phyloP scores from a whole-genome alignment of 768 basidiomycete genomes.

The Auricularia auricula-judae region DNA sequence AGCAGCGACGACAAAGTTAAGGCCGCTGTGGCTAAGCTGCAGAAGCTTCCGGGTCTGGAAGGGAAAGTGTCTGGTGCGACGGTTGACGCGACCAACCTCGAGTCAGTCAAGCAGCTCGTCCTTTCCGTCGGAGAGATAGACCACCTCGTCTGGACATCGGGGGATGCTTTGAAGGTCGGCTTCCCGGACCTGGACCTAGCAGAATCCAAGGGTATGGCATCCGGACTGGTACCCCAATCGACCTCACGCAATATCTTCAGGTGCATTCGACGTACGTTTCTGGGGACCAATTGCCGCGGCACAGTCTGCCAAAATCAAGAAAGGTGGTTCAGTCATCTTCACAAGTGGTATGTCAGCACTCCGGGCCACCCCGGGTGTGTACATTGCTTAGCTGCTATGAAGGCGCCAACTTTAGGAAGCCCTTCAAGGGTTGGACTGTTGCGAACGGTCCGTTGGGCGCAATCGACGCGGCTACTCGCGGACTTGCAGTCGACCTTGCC shows the following conservation, averaged over 20 bases:
- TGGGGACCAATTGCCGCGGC: slow-evolving; percentile 4
- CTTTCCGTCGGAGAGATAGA: slow-evolving; percentile 5
- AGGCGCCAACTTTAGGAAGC: background rate
- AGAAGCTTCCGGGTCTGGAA: background rate
- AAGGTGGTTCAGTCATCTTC: background rate
- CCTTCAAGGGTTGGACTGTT: slow-evolving; percentile 1
- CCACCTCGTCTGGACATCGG: slow-evolving; percentile 9
- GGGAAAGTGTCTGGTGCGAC: slow-evolving; percentile 2
- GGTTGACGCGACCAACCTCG: background rate
- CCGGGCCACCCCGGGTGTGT: too few relatives aligned
- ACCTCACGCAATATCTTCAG: background rate
- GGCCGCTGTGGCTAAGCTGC: background rate
- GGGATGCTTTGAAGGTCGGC: background rate
- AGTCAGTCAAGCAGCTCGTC: slow-evolving; percentile 4
- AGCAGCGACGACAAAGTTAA: slow-evolving; percentile 1
- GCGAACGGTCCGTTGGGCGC: slow-evolving; percentile 1
- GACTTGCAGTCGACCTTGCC: slow-evolving; percentile 9
- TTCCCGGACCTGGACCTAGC: background rate
- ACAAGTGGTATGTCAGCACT: background rate
- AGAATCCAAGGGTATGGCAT: background rate
- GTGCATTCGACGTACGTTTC: slow-evolving; percentile 3
- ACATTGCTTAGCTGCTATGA: too few relatives aligned
- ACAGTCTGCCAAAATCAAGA: slow-evolving; percentile 3
- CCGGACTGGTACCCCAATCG: background rate
- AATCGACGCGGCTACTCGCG: slow-evolving; percentile 5